phyloP scores from a whole-genome alignment of 2,329 filamentous ascomycete species.

The Rhynchosporium agropyri region DNA sequence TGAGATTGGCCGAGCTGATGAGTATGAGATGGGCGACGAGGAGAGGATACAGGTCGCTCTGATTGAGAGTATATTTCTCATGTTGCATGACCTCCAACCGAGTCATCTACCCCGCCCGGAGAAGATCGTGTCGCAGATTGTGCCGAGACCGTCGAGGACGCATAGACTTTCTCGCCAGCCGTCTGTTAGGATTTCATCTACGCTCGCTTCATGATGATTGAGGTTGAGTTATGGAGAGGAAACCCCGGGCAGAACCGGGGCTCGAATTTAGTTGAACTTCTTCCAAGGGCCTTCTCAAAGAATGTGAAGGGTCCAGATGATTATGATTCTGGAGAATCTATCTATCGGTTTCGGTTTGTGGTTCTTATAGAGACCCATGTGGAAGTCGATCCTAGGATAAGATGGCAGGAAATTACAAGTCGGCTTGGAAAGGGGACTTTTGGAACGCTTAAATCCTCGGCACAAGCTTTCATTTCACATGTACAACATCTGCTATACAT shows the following conservation, averaged over 20 bases:
- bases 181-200: slow-evolving; percentile 9
- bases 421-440: background rate
- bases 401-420: background rate
- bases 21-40: slow-evolving; percentile 14
- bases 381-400: background rate
- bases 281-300: background rate
- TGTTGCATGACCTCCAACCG: slow-evolving; percentile 21
- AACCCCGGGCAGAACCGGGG: background rate
- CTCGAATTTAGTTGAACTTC: too few relatives aligned
- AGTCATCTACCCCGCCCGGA: background rate
- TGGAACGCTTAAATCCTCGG: too few relatives aligned
- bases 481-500: background rate
- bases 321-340: too few relatives aligned
- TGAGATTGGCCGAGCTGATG: background rate
- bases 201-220: background rate
- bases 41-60: slow-evolving; percentile 12
- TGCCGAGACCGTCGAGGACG: slow-evolving; percentile 6
- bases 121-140: slow-evolving; percentile 1
- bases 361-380: background rate
- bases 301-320: background rate
- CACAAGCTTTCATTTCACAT: background rate
- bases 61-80: slow-evolving; percentile 20
- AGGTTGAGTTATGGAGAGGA: background rate
- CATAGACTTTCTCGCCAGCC: slow-evolving; percentile 2
- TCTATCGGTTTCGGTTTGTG: background rate